These are phyloP conservation scores for Hebeloma cylindrosporum DNA, from an alignment of 768 basidiomycete species.

Conservation along the genomic window DNA sequence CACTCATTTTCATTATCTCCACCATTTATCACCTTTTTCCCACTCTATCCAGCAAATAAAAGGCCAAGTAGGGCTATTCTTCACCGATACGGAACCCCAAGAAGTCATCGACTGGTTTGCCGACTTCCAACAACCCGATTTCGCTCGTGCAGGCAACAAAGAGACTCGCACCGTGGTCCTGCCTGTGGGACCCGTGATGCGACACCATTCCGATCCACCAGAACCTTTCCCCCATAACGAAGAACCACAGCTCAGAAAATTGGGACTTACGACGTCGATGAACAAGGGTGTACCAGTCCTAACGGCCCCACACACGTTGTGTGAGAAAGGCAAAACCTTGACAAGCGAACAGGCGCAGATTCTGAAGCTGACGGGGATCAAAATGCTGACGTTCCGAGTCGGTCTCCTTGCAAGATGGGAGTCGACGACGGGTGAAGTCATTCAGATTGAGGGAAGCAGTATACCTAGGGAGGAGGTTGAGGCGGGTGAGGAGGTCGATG, in stretches of 20 bases:
- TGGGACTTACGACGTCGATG: constrained; percentile 85
- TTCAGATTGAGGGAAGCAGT: constrained; percentile 50
- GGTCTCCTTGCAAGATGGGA: constrained; percentile 74
- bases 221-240: constrained; percentile 96
- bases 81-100: constrained; percentile 86
- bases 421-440: constrained; percentile 61
- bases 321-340: constrained; percentile 77
- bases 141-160: constrained; percentile 83
- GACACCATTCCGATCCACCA: constrained; percentile 72
- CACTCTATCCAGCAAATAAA: constrained; percentile 69
- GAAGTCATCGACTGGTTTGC: constrained; percentile 96
- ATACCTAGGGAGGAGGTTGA: constrained; percentile 39
- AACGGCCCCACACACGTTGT: constrained; percentile 76
- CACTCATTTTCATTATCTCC: constrained; percentile 4
- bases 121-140: constrained; percentile 87
- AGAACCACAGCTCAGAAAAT: constrained; percentile 92
- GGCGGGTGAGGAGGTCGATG: constrained; percentile 34
- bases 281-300: constrained; percentile 87
- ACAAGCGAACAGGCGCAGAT: constrained; percentile 89
- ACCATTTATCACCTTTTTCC: neutral
- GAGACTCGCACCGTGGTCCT: constrained; percentile 75
- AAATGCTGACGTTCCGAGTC: constrained; percentile 83
- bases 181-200: constrained; percentile 84
- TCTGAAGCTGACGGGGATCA: constrained; percentile 86
- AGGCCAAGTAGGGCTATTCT: constrained; percentile 92